Evolutionary conservation across 495 filamentous ascomycete genomes (phyloP), one percentile per base, ranked within the genome.

Genomic region (Penicillium herquei): DNA sequence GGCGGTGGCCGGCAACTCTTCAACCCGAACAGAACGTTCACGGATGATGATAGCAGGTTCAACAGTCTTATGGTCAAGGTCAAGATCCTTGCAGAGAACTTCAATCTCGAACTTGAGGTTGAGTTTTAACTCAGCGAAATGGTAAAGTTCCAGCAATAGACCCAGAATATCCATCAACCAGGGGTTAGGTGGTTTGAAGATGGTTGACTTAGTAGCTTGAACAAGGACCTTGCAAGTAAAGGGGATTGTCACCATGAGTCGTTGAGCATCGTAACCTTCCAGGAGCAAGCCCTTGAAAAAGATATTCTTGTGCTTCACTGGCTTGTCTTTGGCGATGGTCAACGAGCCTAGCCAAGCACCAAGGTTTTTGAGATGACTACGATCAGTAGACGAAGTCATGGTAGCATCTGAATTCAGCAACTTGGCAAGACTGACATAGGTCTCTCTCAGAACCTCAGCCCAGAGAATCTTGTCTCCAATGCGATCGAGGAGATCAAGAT

Each of bases 21-120:
- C 86, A 26, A 78, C 75, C 26, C 72, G 70, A 12, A 74, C 75
- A 43, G 81, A 82, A 44, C 91, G 82, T 51, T 89, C 84, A 51
- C 89, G 82, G 30, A 98, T 90, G 58, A 89, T 84, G 11, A 85
- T 82, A 7, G 92, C 87, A 1, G 92, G 90, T 51, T 95, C 89
- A 49, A 97, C 88, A 39, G 76, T 82, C 69, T 92, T 95, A 72
- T 93, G 85, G 53, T 96, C 89, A 16, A 96, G 77, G 43, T 87
- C 85, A n/a, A 99, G 77, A 30, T 90, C 91, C 67, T 91, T 94
- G 74, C 91, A 98, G 9, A 99, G 78, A 7, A 98, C 91, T 68
- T 99, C 94, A 59, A 99, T 98, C 67, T 98, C 94, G 60, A 99
- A 99, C 63, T 96, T 97, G 34, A 93, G 84, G 59, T 97, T 96